Evolutionary conservation across 768 basidiomycete genomes (phyloP), one percentile per base, ranked within the genome.

Genomic region (Macrocybe gigantea): DNA sequence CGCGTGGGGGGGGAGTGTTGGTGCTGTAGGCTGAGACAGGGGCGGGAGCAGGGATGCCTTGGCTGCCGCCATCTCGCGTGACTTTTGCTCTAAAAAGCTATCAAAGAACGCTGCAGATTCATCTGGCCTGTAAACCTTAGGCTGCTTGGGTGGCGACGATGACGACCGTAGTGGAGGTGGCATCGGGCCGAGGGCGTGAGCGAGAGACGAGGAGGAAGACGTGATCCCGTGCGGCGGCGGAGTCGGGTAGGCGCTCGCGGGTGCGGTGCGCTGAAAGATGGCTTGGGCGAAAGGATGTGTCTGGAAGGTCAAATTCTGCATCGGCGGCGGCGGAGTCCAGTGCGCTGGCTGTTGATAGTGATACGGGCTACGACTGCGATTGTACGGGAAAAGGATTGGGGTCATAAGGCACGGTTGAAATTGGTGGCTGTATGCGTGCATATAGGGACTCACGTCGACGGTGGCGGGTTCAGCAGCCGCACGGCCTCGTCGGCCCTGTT

Each of bases 141-240:
- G 59, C 5, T 56, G 51, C 15, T 44, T 58, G 42, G 44, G 58
- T n/a, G 42, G 42, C 5, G 22, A 22, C 22, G 22, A 22, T 22
- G 22, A 22, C 22, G 22, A 22, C 22, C 22, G 49, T 47, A 36
- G 44, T 44, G 51, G 56, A 38, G 56, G 50, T 2, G 57, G 61
- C 2, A 64, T 61, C 30, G 57, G 64, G 5, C 83, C 85, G 15
- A 91, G 74, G 3, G 88, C 88, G 60, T 73, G 74, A 5, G 88
- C 87, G 48, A 88, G 77, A 9, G 88, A 89, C 11, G 87, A 89
- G 1, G 86, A 85, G 1, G 75, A 78, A n/a, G 74, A 69, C 34
- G 68, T 75, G 36, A 85, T 79, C 9, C 75, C 74, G 1, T 83
- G 83, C 12, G 79, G 80, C 1, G 85, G 83, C 15, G 83, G 83